A percentile compares a stretch with the other conserved stretches of the same genome.
Evolutionary conservation across 768 basidiomycete genomes (phyloP).

Genomic region (Boletus tomentosulus): DNA sequence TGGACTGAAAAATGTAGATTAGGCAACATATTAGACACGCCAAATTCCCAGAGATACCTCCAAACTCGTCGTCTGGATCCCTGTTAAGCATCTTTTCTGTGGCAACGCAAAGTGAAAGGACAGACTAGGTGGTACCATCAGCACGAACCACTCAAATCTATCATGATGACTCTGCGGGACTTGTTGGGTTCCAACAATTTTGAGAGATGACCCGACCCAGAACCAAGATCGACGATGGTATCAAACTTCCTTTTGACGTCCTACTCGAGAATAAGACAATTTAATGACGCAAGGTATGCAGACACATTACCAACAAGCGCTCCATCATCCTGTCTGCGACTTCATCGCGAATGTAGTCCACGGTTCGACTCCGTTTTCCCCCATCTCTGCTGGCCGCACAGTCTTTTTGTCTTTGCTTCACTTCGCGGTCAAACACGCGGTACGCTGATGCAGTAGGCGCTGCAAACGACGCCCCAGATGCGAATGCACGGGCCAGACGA

Average conservation of each 20-base stretch:
- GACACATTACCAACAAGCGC: conserved; percentile 64
- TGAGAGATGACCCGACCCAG: conserved; percentile 90
- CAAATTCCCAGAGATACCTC: conserved; percentile 47
- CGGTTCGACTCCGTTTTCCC: conserved; percentile 62
- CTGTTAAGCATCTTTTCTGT: conserved; percentile 68
- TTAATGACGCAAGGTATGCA: conserved; percentile 1
- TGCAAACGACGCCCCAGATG: conserved; percentile 44
- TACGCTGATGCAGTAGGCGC: conserved; percentile 49
- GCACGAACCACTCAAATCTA: conserved; percentile 78
- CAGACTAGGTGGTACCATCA: not conserved
- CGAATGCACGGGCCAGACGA: conserved; percentile 38
- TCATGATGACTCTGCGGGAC: conserved; percentile 71
- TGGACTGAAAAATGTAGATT: conserved; percentile 49
- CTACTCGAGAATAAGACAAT: conserved; percentile 38
- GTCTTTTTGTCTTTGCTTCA: conserved; percentile 76
- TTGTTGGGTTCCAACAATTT: conserved; percentile 69
- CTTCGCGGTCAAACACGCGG: conserved; percentile 81
- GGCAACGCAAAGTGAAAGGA: conserved; percentile 3
- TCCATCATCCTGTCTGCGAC: conserved; percentile 90
- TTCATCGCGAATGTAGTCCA: conserved; percentile 91
- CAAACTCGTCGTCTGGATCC: conserved; percentile 75
- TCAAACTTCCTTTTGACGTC: conserved; percentile 86
- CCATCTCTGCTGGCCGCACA: conserved; percentile 56
- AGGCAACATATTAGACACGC: not conserved
- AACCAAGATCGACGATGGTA: conserved; percentile 80